Percentiles rank a stretch among this genome's conserved stretches.
Evolutionary conservation across 2,329 filamentous ascomycete species (phyloP).

Genomic region (Penicillium sp.): DNA sequence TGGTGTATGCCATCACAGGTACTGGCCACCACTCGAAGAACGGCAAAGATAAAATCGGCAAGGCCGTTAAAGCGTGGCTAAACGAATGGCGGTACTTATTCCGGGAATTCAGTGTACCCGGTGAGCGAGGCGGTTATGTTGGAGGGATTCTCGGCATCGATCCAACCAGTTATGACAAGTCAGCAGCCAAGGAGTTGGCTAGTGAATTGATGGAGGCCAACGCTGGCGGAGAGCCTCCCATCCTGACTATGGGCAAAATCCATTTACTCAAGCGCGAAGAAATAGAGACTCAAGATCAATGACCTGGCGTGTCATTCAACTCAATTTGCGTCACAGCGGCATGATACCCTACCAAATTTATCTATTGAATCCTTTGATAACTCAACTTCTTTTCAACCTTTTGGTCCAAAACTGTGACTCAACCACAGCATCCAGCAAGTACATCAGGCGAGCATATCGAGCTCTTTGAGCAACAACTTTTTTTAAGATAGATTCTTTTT

Average conservation of each 20-base stretch:
- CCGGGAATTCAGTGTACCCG: constrained; percentile 92
- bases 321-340: constrained; percentile 13
- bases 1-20: constrained; percentile 93
- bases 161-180: constrained; percentile 58
- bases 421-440: background rate
- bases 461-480: background rate
- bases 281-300: constrained; percentile 30
- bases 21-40: constrained; percentile 98
- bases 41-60: constrained; percentile 97
- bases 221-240: constrained; percentile 28
- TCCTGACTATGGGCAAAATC: constrained; percentile 45
- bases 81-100: constrained; percentile 96
- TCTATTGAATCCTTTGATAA: background rate
- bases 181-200: constrained; percentile 29
- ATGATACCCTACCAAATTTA: constrained; percentile 18
- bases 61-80: constrained; percentile 84
- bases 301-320: constrained; percentile 14
- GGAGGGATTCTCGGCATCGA: constrained; percentile 66
- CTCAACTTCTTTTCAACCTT: background rate
- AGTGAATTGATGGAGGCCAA: constrained; percentile 24
- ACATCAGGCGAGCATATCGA: background rate
- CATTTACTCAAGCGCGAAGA: constrained; percentile 49
- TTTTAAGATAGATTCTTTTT: background rate
- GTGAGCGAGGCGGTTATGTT: constrained; percentile 79
- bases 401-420: background rate